Evolutionary conservation across 495 filamentous ascomycete genomes (phyloP).

Genomic region (Immersiella caudata): DNA sequence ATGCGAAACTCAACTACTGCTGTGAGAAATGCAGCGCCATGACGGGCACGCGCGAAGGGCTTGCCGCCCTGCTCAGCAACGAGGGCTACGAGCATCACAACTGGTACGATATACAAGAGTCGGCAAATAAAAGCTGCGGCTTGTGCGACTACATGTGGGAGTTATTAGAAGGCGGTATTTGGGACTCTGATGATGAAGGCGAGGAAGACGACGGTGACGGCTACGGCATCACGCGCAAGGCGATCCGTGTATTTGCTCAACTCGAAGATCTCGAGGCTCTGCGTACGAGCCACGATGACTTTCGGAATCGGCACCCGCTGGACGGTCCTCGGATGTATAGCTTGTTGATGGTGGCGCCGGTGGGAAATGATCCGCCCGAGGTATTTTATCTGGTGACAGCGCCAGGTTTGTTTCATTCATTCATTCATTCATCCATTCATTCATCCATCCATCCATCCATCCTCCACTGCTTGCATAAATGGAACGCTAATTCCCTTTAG

Average conservation of each 20-base stretch:
- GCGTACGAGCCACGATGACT: background rate
- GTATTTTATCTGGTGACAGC: too few relatives aligned
- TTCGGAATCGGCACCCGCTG: background rate
- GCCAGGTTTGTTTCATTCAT: too few relatives aligned
- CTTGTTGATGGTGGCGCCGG: too few relatives aligned
- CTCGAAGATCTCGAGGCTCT: background rate
- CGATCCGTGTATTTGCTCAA: background rate
- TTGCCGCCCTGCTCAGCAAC: slow-evolving; percentile 4
- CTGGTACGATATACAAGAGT: slow-evolving; percentile 12
- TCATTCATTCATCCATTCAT: too few relatives aligned
- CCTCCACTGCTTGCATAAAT: too few relatives aligned
- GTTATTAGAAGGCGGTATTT: background rate
- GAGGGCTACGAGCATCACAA: slow-evolving; percentile 12
- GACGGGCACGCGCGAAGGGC: slow-evolving; percentile 9
- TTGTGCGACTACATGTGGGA: background rate
- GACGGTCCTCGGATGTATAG: background rate
- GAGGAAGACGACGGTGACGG: too few relatives aligned
- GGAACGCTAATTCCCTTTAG: slow-evolving; percentile 3
- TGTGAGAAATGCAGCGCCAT: slow-evolving; percentile 12
- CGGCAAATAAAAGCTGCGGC: background rate
- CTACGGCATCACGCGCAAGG: background rate
- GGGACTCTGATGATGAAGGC: too few relatives aligned
- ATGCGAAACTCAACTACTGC: background rate
- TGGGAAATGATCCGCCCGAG: too few relatives aligned
- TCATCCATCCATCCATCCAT: too few relatives aligned